Percentiles rank a stretch among this genome's conserved stretches.
Evolutionary conservation across 768 basidiomycete species (phyloP).

Genomic region (Lactifluus volemus): DNA sequence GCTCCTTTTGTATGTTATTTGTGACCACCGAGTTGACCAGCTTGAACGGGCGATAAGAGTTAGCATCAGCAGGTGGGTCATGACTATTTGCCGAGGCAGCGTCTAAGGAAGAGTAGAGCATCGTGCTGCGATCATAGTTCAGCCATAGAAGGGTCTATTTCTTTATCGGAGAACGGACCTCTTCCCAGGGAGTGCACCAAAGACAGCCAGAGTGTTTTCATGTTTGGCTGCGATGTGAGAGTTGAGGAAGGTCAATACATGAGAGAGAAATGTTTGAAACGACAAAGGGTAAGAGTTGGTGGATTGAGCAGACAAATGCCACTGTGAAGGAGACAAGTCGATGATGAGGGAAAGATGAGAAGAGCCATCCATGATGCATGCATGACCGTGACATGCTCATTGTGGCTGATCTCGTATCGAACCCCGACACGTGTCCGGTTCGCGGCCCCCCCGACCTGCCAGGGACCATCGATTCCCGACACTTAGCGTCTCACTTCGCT

Average conservation of each 20-base stretch:
- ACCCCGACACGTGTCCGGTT: background rate
- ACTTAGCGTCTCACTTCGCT: background rate
- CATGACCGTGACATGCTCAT: no score
- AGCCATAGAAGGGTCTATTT: background rate
- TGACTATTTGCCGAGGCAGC: constrained; percentile 33
- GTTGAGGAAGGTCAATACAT: constrained; percentile 86
- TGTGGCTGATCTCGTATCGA: background rate
- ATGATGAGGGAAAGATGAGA: constrained; percentile 76
- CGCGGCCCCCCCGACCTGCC: background rate
- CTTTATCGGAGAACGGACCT: constrained; percentile 42
- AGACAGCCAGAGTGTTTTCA: constrained; percentile 90
- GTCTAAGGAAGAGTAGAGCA: constrained; percentile 67
- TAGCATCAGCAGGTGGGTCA: constrained; percentile 47
- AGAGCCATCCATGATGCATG: constrained; percentile 34
- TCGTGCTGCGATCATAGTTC: constrained; percentile 37
- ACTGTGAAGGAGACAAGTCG: constrained; percentile 81
- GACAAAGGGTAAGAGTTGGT: constrained; percentile 46
- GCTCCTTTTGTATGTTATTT: constrained; percentile 48
- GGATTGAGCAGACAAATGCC: constrained; percentile 60
- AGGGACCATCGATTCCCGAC: background rate
- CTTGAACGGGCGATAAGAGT: constrained; percentile 80
- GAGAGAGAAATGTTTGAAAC: constrained; percentile 68
- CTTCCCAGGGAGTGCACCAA: constrained; percentile 77
- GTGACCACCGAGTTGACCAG: constrained; percentile 62
- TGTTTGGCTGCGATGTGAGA: constrained; percentile 84